Conservation (phyloP, 2,329 filamentous ascomycete species). For the Blastomyces gilchristii region DNA sequence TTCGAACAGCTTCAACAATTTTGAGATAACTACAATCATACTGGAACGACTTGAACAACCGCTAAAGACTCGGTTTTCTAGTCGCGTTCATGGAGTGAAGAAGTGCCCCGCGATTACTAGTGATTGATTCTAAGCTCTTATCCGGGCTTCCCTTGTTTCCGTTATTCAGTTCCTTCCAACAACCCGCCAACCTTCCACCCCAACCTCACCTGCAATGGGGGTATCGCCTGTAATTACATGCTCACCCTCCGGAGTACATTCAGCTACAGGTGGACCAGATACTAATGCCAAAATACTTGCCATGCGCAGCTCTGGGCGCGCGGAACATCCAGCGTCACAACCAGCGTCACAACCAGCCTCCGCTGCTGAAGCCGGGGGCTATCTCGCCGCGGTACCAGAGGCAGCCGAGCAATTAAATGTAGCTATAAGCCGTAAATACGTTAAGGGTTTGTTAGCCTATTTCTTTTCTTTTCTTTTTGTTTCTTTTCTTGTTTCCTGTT, state of each 20-base stretch:
- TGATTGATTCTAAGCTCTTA: too few relatives aligned
- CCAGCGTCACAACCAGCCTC: neutral
- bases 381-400: constrained; percentile 28
- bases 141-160: neutral
- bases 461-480: too few relatives aligned
- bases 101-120: neutral
- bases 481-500: neutral
- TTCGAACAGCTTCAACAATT: neutral
- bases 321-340: neutral
- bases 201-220: constrained; percentile 24
- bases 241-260: constrained; percentile 26
- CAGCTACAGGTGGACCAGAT: constrained; percentile 25
- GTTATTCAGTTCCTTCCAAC: neutral
- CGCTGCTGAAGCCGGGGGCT: neutral
- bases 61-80: too few relatives aligned
- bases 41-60: too few relatives aligned
- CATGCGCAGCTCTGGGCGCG: constrained; percentile 22
- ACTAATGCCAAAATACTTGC: constrained; percentile 28
- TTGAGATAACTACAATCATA: neutral
- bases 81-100: neutral
- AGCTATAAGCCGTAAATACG: constrained; percentile 75
- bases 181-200: neutral
- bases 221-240: constrained; percentile 35
- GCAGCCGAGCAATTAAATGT: constrained; percentile 69
- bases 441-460: constrained; percentile 52